These are phyloP conservation scores for Podospora appendiculata DNA, from an alignment of 495 filamentous ascomycete genomes.

Conservation along the genomic window DNA sequence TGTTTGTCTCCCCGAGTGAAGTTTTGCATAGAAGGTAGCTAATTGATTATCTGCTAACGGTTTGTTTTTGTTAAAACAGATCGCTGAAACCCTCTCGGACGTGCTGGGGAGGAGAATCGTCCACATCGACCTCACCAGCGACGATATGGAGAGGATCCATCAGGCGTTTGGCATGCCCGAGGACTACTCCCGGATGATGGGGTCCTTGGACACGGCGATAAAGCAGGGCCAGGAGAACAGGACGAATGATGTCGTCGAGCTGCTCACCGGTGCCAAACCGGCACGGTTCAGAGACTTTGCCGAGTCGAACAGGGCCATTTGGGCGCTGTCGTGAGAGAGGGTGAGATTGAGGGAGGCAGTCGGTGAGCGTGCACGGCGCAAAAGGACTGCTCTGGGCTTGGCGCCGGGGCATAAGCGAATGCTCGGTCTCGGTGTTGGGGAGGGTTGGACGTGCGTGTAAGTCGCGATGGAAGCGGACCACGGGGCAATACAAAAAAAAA, in stretches of 20 bases:
- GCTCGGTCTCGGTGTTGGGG: no score
- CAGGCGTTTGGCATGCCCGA: slow-evolving; percentile 22
- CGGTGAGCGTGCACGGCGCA: no score
- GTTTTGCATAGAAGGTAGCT: no score
- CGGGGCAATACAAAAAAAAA: no score
- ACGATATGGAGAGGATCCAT: slow-evolving; percentile 19
- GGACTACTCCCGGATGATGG: slow-evolving; percentile 26
- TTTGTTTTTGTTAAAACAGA: slow-evolving; percentile 20
- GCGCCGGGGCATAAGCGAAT: no score
- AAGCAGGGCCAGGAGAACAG: slow-evolving; percentile 31
- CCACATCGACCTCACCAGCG: slow-evolving; percentile 33
- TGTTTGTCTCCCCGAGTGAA: no score
- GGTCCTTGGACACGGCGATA: slow-evolving; percentile 26
- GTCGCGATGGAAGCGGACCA: no score
- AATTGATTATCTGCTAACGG: not conserved
- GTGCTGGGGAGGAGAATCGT: slow-evolving; percentile 32
- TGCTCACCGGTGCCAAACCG: slow-evolving; percentile 28
- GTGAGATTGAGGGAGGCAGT: no score
- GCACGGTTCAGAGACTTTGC: slow-evolving; percentile 26
- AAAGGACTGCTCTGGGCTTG: no score
- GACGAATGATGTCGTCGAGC: slow-evolving; percentile 29
- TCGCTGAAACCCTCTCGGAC: slow-evolving; percentile 32
- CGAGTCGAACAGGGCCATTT: slow-evolving; percentile 23
- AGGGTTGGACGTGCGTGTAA: no score
- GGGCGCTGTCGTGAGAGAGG: slow-evolving; percentile 3